Base-by-base conservation (phyloP, 1,139 yeast species). In the Yarrowia galli region DNA sequence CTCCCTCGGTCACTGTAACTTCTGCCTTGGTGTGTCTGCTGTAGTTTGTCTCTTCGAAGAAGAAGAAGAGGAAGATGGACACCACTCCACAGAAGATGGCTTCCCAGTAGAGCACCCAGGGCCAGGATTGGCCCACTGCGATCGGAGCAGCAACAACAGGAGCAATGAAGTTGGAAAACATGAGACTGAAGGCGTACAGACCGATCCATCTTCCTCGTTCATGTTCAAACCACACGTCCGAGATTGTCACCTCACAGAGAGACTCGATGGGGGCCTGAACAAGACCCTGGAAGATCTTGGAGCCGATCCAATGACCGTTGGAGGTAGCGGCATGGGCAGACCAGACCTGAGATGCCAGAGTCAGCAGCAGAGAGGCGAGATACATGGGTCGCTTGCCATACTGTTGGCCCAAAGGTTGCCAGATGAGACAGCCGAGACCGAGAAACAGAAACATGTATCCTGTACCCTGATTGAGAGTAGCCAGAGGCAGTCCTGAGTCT, bases 41-140 rank as follows among this genome's bases (percentile, higher is more conserved):
- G 28, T 36, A 53, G 65, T 84, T 85, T 0, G 96, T 88, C 74
- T 91, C 96, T 74, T 89, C 95, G 74, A 89, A 87, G 40, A 83
- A 80, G 70, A 88, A 82, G 16, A 88, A 69, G 63, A 87, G 78
- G n/a, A 88, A 83, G 1, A 86, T 69, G 58, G 89, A 78, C 43
- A 88, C 79, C 10, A 78, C 85, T 45, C 87, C 92, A 23, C 87
- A 83, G 60, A 89, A 83, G 68, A 90, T 87, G 42, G 88, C 92
- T 49, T 90, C 91, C 81, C 86, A 80, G 88, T 91, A 89, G 46
- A 93, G 92, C 28, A 89, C 92, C 95, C 96, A 90, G 72, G 91
- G 82, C 77, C 89, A 90, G 3, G 85, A 82, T 68, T 83, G 82
- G 67, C 82, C 77, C 60, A 84, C 81, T 16, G 87, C 81, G 72